Conservation (phyloP, 2,329 filamentous ascomycete genomes). For the Colletotrichum echinochloae region DNA sequence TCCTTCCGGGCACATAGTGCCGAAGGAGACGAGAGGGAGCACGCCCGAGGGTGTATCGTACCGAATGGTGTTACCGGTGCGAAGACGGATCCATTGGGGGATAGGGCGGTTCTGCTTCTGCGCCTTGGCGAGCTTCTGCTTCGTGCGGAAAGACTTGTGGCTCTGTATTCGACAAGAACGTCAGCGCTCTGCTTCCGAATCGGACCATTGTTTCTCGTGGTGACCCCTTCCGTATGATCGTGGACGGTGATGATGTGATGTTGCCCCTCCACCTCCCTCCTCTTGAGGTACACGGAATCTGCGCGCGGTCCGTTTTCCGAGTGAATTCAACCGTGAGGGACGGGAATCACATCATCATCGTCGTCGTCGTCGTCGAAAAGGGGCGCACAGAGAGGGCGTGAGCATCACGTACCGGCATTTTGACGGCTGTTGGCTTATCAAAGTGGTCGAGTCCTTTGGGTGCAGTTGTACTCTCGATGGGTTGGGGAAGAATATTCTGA, state of each 20-base stretch:
- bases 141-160: constrained; percentile 99
- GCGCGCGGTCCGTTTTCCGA: constrained; percentile 6
- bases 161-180: constrained; percentile 69
- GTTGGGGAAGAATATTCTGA: constrained; percentile 14
- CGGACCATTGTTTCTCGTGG: neutral
- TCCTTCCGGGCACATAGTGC: neutral
- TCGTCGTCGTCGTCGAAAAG: constrained; percentile 23
- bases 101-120: constrained; percentile 99
- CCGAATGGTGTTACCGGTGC: constrained; percentile 99
- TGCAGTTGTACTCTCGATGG: constrained; percentile 39
- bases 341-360: constrained; percentile 20
- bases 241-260: constrained; percentile 28
- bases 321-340: constrained; percentile 4
- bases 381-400: constrained; percentile 6
- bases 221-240: neutral
- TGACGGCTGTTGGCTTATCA: constrained; percentile 53
- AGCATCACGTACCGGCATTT: constrained; percentile 54
- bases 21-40: neutral
- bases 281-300: neutral
- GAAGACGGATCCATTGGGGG: constrained; percentile 99
- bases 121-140: constrained; percentile 99
- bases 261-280: constrained; percentile 21
- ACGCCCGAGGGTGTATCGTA: constrained; percentile 64
- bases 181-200: constrained; percentile 29
- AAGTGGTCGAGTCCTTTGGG: constrained; percentile 50